Conservation (phyloP, 2,329 filamentous ascomycete species). For the Botrytis byssoidea region DNA sequence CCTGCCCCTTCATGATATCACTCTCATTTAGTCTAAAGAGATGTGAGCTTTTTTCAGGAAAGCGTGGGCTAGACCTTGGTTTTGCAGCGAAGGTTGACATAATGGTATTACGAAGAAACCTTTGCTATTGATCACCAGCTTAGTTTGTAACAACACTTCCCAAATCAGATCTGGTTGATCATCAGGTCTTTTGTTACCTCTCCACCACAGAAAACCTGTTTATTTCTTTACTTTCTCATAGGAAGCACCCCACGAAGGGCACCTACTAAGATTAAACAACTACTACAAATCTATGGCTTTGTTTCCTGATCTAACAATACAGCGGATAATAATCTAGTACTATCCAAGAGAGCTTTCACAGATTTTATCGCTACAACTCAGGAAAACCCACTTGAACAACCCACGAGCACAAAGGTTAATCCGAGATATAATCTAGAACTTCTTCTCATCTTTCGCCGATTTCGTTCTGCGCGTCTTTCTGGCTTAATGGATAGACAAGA, state of each 20-base stretch:
- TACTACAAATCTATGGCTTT: background rate
- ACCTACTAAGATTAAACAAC: no score
- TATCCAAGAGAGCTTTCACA: no score
- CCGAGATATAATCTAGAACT: background rate
- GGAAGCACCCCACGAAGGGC: no score
- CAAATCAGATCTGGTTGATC: background rate
- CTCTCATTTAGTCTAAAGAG: background rate
- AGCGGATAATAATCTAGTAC: background rate
- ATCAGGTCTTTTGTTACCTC: background rate
- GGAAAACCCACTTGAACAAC: background rate
- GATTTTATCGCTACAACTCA: background rate
- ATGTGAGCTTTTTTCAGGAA: background rate
- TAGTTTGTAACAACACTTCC: background rate
- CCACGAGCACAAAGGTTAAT: background rate
- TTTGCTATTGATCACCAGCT: background rate
- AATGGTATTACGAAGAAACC: no score
- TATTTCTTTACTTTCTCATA: background rate
- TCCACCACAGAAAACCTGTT: background rate
- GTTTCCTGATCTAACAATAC: background rate
- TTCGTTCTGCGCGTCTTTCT: background rate
- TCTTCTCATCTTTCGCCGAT: background rate
- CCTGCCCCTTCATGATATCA: background rate
- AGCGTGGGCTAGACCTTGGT: background rate
- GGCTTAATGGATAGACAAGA: background rate
- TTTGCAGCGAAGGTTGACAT: background rate